A percentile compares a stretch with the other conserved stretches of the same genome.
Conservation (phyloP, 2,329 filamentous ascomycete genomes). For the Hypoxylon sp. region DNA sequence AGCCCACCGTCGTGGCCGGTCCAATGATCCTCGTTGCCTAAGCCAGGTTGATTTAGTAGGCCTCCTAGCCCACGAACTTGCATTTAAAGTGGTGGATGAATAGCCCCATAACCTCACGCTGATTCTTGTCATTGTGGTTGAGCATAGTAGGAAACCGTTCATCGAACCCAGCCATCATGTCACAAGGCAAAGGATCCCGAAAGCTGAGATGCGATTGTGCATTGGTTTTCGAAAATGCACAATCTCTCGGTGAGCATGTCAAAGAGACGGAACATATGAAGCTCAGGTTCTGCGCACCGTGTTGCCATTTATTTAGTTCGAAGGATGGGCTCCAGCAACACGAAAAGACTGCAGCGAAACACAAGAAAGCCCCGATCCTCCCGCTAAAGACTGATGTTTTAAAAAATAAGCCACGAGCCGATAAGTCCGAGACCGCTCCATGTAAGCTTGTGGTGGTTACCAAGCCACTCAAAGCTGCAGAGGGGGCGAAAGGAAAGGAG, state of each 20-base stretch:
- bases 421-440: conserved; percentile 4
- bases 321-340: conserved; percentile 22
- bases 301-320: conserved; percentile 17
- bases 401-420: background rate
- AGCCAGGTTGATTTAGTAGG: conserved; percentile 29
- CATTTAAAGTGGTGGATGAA: conserved; percentile 4
- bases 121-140: background rate
- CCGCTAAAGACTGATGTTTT: background rate
- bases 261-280: conserved; percentile 39
- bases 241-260: conserved; percentile 25
- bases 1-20: conserved; percentile 9
- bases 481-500: conserved; percentile 4
- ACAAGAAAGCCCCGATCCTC: conserved; percentile 13
- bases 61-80: conserved; percentile 13
- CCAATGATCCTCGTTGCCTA: conserved; percentile 10
- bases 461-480: background rate
- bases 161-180: conserved; percentile 18
- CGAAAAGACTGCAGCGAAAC: conserved; percentile 23
- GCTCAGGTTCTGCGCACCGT: conserved; percentile 28
- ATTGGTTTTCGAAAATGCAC: conserved; percentile 12
- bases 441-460: conserved; percentile 4
- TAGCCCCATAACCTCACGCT: background rate
- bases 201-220: conserved; percentile 35
- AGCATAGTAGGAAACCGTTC: background rate
- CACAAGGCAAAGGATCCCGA: conserved; percentile 8